Evolutionary conservation across 225 moss, liverwort and hornwort species (phyloP).

Genomic region (Takakia lepidozioides): DNA sequence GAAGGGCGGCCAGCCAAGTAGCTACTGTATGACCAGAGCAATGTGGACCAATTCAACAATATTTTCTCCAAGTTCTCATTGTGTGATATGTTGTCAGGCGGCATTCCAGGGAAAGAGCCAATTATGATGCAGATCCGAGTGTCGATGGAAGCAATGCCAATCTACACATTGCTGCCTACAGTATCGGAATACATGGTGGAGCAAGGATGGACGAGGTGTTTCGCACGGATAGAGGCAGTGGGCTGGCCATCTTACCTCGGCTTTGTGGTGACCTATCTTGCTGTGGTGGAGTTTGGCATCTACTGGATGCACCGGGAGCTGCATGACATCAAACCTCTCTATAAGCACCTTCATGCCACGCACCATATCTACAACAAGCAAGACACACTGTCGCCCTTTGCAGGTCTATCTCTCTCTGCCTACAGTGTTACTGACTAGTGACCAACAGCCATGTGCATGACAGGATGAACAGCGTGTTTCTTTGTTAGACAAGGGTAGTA

Average conservation of each 20-base stretch:
- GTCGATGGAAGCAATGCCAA: slow-evolving; percentile 91
- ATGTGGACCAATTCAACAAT: no score
- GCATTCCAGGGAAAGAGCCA: slow-evolving; percentile 70
- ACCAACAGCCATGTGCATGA: no score
- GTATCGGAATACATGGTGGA: slow-evolving; percentile 74
- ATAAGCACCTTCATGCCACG: slow-evolving; percentile 82
- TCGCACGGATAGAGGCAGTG: slow-evolving; percentile 57
- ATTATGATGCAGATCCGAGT: slow-evolving; percentile 82
- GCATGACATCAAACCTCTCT: slow-evolving; percentile 93
- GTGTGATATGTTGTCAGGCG: slow-evolving; percentile 61
- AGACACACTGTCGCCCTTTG: slow-evolving; percentile 94
- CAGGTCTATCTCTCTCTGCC: no score
- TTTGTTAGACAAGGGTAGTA: no score
- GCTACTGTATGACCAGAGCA: neutral
- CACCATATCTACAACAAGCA: slow-evolving; percentile 99
- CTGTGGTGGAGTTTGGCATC: slow-evolving; percentile 70
- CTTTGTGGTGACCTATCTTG: slow-evolving; percentile 43
- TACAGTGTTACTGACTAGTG: no score
- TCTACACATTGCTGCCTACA: slow-evolving; percentile 70
- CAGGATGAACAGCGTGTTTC: no score
- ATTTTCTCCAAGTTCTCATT: no score
- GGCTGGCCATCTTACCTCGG: slow-evolving; percentile 66
- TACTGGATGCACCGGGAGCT: slow-evolving; percentile 90
- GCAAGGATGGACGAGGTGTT: slow-evolving; percentile 83
- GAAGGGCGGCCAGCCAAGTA: neutral